Evolutionary conservation across 225 moss, liverwort and hornwort species (phyloP).

Genomic region (Neckera pumila): DNA sequence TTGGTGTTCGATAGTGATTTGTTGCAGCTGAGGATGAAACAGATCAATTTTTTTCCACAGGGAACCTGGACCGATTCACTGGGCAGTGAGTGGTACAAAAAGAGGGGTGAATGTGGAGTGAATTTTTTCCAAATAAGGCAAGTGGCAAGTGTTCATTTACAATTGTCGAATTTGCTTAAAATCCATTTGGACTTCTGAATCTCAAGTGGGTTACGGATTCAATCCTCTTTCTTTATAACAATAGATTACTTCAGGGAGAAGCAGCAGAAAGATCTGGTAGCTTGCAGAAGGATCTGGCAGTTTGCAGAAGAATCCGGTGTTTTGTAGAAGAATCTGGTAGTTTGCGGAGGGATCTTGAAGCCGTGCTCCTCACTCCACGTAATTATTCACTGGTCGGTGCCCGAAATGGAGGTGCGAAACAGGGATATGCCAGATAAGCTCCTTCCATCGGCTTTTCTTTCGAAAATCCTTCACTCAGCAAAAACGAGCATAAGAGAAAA

Average conservation of each 20-base stretch:
- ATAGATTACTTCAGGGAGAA: neutral
- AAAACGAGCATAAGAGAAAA: neutral
- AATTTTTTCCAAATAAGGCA: too few species aligned
- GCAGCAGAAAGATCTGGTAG: neutral
- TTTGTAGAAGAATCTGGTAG: neutral
- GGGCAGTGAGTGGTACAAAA: too few species aligned
- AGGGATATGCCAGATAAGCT: neutral
- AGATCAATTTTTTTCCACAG: neutral
- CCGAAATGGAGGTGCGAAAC: neutral
- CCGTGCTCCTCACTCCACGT: neutral
- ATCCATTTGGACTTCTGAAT: neutral
- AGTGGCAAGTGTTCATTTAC: too few species aligned
- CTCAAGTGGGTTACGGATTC: neutral
- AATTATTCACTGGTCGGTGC: neutral
- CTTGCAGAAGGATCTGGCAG: neutral
- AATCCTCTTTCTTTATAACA: neutral
- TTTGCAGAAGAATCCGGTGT: neutral
- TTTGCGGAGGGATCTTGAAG: neutral
- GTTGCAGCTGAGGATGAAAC: neutral
- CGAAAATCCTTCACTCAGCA: neutral
- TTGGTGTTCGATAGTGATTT: neutral
- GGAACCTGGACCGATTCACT: too few species aligned
- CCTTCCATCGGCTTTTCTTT: neutral
- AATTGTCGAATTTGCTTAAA: neutral
- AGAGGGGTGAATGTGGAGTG: too few species aligned